phyloP scores from a whole-genome alignment of 2,329 filamentous ascomycete species.

The Penicillium corylophilum region DNA sequence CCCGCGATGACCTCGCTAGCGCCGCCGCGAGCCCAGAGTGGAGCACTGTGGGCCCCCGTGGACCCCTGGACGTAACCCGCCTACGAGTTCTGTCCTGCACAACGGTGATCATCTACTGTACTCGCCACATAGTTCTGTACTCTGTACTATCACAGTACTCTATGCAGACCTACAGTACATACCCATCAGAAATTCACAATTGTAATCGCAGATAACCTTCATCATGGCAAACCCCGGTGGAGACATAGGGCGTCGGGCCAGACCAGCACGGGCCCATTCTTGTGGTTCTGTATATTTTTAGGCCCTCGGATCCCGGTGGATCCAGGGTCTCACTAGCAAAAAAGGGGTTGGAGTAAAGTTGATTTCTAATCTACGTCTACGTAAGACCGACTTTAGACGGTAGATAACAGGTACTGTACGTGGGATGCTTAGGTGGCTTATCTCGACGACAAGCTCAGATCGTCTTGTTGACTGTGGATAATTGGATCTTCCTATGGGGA shows the following conservation, averaged over 20 bases:
- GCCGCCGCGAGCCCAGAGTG: constrained; percentile 6
- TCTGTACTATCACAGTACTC: not conserved
- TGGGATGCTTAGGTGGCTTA: not conserved
- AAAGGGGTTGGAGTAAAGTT: not conserved
- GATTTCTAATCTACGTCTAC: too few relatives aligned
- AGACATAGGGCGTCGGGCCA: not conserved
- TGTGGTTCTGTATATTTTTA: constrained; percentile 9
- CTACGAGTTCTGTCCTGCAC: not conserved
- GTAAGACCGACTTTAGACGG: not conserved
- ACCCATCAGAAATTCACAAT: not conserved
- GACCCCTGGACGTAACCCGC: not conserved
- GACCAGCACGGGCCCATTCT: constrained; percentile 6
- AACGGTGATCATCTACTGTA: not conserved
- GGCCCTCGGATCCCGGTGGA: constrained; percentile 14
- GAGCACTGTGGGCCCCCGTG: not conserved
- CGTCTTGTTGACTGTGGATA: not conserved
- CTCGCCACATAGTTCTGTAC: not conserved
- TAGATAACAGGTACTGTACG: not conserved
- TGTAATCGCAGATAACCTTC: not conserved
- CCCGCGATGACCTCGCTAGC: constrained; percentile 19
- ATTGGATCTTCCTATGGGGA: not conserved
- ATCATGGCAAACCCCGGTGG: not conserved
- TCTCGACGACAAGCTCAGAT: not conserved
- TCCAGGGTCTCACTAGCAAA: constrained; percentile 18
- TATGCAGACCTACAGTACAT: not conserved